Conservation (phyloP, 352 stramenopile genomes). For the Globisporangium spiculum region DNA sequence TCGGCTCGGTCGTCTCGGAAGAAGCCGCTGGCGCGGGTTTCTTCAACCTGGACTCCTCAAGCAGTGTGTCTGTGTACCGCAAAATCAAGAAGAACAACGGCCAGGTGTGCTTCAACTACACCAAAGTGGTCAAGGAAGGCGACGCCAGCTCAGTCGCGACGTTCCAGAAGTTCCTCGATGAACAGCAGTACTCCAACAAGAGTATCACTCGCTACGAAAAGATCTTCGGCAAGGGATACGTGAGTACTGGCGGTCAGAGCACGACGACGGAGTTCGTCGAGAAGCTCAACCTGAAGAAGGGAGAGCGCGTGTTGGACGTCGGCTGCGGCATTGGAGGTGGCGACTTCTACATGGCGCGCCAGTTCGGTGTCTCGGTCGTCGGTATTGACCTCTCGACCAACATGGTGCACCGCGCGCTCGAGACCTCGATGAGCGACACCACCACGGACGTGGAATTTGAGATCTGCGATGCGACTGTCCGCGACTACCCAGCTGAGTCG, state of each 20-base stretch:
- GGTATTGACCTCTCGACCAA: constrained; percentile 76
- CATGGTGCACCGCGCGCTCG: constrained; percentile 71
- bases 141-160: constrained; percentile 36
- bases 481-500: constrained; percentile 52
- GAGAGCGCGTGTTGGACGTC: constrained; percentile 84
- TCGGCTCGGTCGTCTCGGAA: constrained; percentile 46
- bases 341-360: constrained; percentile 88
- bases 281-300: constrained; percentile 56
- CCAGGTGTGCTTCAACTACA: constrained; percentile 73
- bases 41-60: constrained; percentile 65
- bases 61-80: constrained; percentile 60
- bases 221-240: constrained; percentile 72
- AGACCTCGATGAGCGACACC: constrained; percentile 50
- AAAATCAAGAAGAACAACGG: constrained; percentile 84
- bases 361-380: constrained; percentile 78
- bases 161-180: constrained; percentile 72
- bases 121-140: constrained; percentile 47
- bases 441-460: constrained; percentile 61
- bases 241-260: constrained; percentile 60
- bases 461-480: constrained; percentile 64
- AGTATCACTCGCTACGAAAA: constrained; percentile 75
- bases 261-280: constrained; percentile 73
- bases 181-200: constrained; percentile 68
- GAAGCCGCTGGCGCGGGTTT: constrained; percentile 43
- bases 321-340: constrained; percentile 90